These are phyloP conservation scores for Yamadazyma spencermartinsiae DNA, from an alignment of 1,139 yeast genomes.

Conservation along the genomic window DNA sequence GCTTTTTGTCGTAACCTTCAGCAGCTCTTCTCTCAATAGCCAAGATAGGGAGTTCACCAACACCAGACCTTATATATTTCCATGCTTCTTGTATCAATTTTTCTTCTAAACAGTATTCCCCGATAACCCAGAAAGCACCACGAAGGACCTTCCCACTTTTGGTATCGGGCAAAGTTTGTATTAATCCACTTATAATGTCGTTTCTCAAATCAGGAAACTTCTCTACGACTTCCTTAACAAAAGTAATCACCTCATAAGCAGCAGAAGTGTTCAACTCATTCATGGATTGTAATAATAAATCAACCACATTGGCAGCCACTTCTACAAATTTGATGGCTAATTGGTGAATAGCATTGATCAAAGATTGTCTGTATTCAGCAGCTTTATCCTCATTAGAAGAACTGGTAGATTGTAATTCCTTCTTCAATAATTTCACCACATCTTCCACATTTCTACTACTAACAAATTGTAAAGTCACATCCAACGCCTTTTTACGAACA, in stretches of 20 bases:
- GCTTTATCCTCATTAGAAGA: slow-evolving; percentile 74
- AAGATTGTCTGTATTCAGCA: slow-evolving; percentile 82
- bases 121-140: slow-evolving; percentile 93
- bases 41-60: slow-evolving; percentile 91
- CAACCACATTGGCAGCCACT: slow-evolving; percentile 90
- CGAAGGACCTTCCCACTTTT: slow-evolving; percentile 90
- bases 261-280: slow-evolving; percentile 80
- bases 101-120: slow-evolving; percentile 82
- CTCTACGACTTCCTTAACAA: slow-evolving; percentile 92
- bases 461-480: slow-evolving; percentile 76
- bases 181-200: slow-evolving; percentile 63
- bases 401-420: slow-evolving; percentile 77
- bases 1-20: slow-evolving; percentile 32
- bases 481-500: slow-evolving; percentile 85
- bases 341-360: slow-evolving; percentile 85
- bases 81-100: slow-evolving; percentile 79
- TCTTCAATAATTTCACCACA: slow-evolving; percentile 86
- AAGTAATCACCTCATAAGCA: slow-evolving; percentile 86
- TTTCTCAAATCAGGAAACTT: slow-evolving; percentile 81
- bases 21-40: slow-evolving; percentile 63
- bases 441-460: slow-evolving; percentile 92
- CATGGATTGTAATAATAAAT: slow-evolving; percentile 80
- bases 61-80: slow-evolving; percentile 77
- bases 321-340: slow-evolving; percentile 88
- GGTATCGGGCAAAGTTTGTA: slow-evolving; percentile 62